A percentile compares a stretch with the other conserved stretches of the same genome.
Evolutionary conservation across 768 basidiomycete species (phyloP).

Genomic region (Tricholoma matsutake): DNA sequence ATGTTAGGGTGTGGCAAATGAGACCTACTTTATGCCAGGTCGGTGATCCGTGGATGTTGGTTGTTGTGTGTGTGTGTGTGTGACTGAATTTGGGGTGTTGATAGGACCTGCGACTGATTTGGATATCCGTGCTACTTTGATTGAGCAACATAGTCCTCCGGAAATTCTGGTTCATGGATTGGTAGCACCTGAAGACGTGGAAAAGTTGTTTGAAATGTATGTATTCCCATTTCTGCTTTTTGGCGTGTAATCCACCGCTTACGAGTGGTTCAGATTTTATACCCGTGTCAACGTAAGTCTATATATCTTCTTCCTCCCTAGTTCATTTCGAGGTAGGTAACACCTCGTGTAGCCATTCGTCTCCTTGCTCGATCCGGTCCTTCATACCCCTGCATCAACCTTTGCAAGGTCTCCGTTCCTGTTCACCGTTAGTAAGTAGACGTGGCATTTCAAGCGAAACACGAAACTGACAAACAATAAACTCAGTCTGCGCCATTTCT

Average conservation of each 20-base stretch:
- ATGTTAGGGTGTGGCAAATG: conserved; percentile 72
- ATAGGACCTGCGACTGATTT: conserved; percentile 72
- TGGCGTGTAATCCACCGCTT: conserved; percentile 3
- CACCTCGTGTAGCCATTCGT: conserved; percentile 50
- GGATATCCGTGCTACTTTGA: conserved; percentile 62
- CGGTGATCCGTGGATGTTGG: no score
- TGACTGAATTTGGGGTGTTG: neutral
- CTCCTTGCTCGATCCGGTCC: conserved; percentile 72
- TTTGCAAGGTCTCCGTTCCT: conserved; percentile 87
- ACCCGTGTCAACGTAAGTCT: conserved; percentile 56
- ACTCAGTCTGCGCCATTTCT: conserved; percentile 77
- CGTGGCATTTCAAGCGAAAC: neutral
- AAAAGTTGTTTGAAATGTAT: conserved; percentile 81
- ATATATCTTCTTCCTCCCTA: neutral
- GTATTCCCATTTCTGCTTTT: conserved; percentile 21
- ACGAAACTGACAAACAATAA: neutral
- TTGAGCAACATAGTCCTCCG: conserved; percentile 76
- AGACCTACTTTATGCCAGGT: conserved; percentile 80
- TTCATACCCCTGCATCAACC: conserved; percentile 77
- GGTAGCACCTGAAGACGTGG: conserved; percentile 74
- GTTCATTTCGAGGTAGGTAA: neutral
- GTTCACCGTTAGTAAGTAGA: conserved; percentile 77
- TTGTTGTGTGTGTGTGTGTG: neutral
- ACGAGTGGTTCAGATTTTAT: conserved; percentile 53
- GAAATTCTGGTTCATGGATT: conserved; percentile 81